Evolutionary conservation across 257 asterid genomes (phyloP).

Genomic region (Salvia splendens): DNA sequence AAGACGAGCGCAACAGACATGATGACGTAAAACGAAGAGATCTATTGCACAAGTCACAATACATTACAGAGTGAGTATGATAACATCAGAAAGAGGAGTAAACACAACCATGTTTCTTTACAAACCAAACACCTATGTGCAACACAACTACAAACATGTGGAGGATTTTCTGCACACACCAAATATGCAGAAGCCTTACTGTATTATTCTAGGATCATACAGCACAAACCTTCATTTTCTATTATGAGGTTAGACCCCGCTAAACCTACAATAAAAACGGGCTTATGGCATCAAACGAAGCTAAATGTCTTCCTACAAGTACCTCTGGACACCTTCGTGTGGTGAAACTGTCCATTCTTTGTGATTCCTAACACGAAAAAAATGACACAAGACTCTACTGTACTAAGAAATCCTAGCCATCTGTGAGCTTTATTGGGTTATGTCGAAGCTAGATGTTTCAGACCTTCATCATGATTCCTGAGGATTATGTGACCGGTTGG

Average conservation of each 20-base stretch:
- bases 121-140: conserved; percentile 43
- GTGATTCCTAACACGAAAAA: conserved; percentile 23
- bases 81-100: conserved; percentile 11
- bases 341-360: conserved; percentile 30
- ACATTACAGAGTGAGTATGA: conserved; percentile 20
- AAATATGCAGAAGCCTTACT: conserved; percentile 26
- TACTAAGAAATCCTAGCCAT: conserved; percentile 31
- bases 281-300: conserved; percentile 22
- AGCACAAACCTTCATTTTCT: conserved; percentile 21
- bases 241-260: conserved; percentile 30
- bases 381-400: conserved; percentile 23
- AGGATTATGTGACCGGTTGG: neutral
- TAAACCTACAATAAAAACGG: conserved; percentile 26
- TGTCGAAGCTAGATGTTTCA: neutral
- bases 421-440: conserved; percentile 22
- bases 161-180: conserved; percentile 27
- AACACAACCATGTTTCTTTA: conserved; percentile 28
- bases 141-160: conserved; percentile 24
- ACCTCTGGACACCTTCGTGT: conserved; percentile 18
- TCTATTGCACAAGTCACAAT: neutral
- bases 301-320: conserved; percentile 20
- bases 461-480: neutral
- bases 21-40: neutral
- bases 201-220: conserved; percentile 16
- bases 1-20: neutral